Conservation (phyloP, 2,329 filamentous ascomycete species). For the Diaporthe australafricana region DNA sequence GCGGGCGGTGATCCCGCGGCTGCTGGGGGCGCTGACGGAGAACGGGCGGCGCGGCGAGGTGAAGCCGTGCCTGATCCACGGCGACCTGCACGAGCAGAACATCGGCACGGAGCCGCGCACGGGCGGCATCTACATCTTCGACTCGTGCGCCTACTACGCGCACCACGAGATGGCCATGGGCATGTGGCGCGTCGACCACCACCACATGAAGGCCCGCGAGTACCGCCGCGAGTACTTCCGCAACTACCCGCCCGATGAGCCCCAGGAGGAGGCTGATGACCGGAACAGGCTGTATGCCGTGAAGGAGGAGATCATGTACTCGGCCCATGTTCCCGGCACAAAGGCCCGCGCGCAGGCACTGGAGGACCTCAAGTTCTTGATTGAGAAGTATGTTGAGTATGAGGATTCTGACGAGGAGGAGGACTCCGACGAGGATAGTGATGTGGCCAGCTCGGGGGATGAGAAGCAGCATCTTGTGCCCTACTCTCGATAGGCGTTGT, state of each 20-base stretch:
- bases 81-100: slow-evolving; percentile 57
- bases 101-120: slow-evolving; percentile 47
- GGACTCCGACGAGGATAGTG: not conserved
- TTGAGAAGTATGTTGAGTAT: slow-evolving; percentile 25
- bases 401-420: slow-evolving; percentile 20
- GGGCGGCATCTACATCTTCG: slow-evolving; percentile 49
- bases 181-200: slow-evolving; percentile 44
- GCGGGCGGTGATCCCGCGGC: slow-evolving; percentile 40
- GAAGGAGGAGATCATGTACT: slow-evolving; percentile 34
- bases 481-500: not conserved
- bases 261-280: slow-evolving; percentile 35
- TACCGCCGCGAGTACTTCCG: slow-evolving; percentile 36
- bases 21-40: slow-evolving; percentile 47
- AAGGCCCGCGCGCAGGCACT: slow-evolving; percentile 24
- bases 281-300: slow-evolving; percentile 34
- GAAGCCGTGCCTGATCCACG: slow-evolving; percentile 50
- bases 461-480: slow-evolving; percentile 19
- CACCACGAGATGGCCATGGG: slow-evolving; percentile 54
- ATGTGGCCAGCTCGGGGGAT: not conserved
- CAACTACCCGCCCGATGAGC: slow-evolving; percentile 33
- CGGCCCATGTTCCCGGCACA: slow-evolving; percentile 23
- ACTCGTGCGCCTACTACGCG: slow-evolving; percentile 52
- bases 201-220: slow-evolving; percentile 33
- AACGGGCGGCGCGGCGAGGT: slow-evolving; percentile 44
- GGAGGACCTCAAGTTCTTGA: slow-evolving; percentile 24